Evolutionary conservation across 2,329 filamentous ascomycete species (phyloP).

Genomic region (Cladosporium sp.): DNA sequence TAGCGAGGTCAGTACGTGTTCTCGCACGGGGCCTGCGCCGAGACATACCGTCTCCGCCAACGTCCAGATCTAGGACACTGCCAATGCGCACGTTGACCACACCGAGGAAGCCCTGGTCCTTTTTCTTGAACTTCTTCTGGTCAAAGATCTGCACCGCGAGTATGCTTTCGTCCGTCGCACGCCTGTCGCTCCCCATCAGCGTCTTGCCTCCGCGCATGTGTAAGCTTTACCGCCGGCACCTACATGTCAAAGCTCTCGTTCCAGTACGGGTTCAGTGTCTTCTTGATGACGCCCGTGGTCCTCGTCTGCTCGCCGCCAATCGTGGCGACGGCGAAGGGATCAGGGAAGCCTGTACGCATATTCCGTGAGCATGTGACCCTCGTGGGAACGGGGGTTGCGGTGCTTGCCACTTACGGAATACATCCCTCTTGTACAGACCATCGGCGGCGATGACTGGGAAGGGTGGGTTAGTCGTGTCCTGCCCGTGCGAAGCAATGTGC

Average conservation of each 20-base stretch:
- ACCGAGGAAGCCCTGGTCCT: slow-evolving; percentile 96
- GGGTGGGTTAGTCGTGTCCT: slow-evolving; percentile 16
- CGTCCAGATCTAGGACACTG: slow-evolving; percentile 83
- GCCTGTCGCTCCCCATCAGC: slow-evolving; percentile 47
- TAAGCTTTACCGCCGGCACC: not conserved
- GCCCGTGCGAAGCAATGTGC: not conserved
- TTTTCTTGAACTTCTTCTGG: slow-evolving; percentile 99
- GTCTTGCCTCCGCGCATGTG: slow-evolving; percentile 1
- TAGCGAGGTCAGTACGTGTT: slow-evolving; percentile 16
- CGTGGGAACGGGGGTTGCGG: slow-evolving; percentile 7
- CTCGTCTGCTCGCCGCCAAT: slow-evolving; percentile 97
- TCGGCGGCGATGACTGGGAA: slow-evolving; percentile 89
- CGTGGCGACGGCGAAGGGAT: slow-evolving; percentile 95
- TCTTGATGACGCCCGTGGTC: slow-evolving; percentile 95
- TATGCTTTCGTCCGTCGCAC: slow-evolving; percentile 90
- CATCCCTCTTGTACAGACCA: slow-evolving; percentile 97
- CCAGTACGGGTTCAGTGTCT: slow-evolving; percentile 99
- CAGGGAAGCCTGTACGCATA: slow-evolving; percentile 69
- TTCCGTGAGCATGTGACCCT: slow-evolving; percentile 15
- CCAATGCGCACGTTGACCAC: slow-evolving; percentile 97
- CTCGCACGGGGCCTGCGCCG: not conserved
- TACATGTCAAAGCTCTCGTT: slow-evolving; percentile 99
- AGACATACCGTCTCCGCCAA: slow-evolving; percentile 79
- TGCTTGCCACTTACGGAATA: slow-evolving; percentile 70
- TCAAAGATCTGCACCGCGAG: slow-evolving; percentile 98